Evolutionary conservation across 2,329 filamentous ascomycete species (phyloP).

Genomic region (Zasmidium angulare): DNA sequence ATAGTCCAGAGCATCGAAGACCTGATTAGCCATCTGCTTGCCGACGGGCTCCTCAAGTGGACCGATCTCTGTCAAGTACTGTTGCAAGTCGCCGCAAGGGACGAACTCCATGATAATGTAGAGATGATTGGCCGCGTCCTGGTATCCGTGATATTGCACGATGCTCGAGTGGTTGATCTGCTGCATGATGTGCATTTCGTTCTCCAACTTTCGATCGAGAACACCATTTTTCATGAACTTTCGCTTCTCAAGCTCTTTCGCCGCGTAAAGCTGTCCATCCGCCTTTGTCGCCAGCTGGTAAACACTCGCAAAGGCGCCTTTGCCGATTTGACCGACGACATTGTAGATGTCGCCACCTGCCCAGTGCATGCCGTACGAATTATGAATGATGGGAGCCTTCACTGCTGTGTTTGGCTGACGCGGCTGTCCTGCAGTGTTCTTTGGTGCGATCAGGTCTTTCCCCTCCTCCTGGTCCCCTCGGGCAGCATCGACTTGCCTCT

Average conservation of each 20-base stretch:
- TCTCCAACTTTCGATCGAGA: slow-evolving; percentile 87
- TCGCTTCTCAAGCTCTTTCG: slow-evolving; percentile 92
- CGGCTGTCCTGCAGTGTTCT: slow-evolving; percentile 6
- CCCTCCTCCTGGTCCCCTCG: slow-evolving; percentile 5
- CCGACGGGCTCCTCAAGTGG: slow-evolving; percentile 66
- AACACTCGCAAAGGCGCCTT: slow-evolving; percentile 92
- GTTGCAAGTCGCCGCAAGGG: slow-evolving; percentile 76
- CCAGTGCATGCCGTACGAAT: slow-evolving; percentile 68
- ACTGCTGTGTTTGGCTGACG: slow-evolving; percentile 14
- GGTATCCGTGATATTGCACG: slow-evolving; percentile 85
- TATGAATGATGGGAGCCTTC: slow-evolving; percentile 29
- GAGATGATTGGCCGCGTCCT: slow-evolving; percentile 76
- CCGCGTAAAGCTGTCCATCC: slow-evolving; percentile 79
- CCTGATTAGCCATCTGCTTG: slow-evolving; percentile 71
- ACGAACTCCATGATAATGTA: slow-evolving; percentile 99
- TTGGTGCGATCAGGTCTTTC: slow-evolving; percentile 1
- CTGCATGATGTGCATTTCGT: slow-evolving; percentile 96
- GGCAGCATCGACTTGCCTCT: slow-evolving; percentile 30
- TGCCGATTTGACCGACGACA: slow-evolving; percentile 76
- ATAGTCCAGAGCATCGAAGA: slow-evolving; percentile 80
- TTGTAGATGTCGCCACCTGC: slow-evolving; percentile 83
- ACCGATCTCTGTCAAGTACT: slow-evolving; percentile 63
- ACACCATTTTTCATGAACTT: slow-evolving; percentile 91
- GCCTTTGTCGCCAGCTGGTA: slow-evolving; percentile 86
- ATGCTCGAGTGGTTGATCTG: slow-evolving; percentile 82